A percentile compares a stretch with the other conserved stretches of the same genome.
phyloP scores from a whole-genome alignment of 192 early-diverging fungal genomes.

The Thoreauomyces humboldtii region DNA sequence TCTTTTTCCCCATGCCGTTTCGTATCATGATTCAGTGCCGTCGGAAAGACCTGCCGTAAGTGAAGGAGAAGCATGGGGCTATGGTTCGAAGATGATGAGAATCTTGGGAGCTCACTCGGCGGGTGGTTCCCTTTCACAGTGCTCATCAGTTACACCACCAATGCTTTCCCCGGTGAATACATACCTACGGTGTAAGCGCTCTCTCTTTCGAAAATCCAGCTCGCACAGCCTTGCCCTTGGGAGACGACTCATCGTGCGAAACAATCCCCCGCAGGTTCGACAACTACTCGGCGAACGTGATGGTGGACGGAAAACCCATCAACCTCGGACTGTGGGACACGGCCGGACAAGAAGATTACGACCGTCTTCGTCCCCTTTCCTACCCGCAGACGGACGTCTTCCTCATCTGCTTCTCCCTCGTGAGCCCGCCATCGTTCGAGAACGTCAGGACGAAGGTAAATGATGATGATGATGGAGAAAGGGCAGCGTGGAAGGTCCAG shows the following conservation, averaged over 20 bases:
- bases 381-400: conserved; percentile 99
- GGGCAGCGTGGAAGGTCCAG: no score
- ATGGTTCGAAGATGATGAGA: no score
- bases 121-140: conserved; percentile 47
- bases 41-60: conserved; percentile 89
- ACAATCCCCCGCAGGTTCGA: conserved; percentile 75
- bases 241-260: background rate
- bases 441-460: conserved; percentile 93
- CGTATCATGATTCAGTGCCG: conserved; percentile 59
- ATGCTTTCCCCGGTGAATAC: conserved; percentile 99
- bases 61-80: no score
- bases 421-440: conserved; percentile 93
- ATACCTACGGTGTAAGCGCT: conserved; percentile 94
- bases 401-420: conserved; percentile 95
- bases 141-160: conserved; percentile 97
- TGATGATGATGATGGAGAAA: no score
- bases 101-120: no score
- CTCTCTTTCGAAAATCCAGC: background rate
- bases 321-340: conserved; percentile 99
- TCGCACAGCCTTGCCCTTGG: background rate
- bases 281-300: conserved; percentile 98
- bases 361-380: conserved; percentile 92
- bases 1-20: conserved; percentile 10
- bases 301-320: conserved; percentile 99
- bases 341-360: conserved; percentile 98